These are phyloP conservation scores for Myxozyma nipponensis DNA, from an alignment of 805 yeast genomes.

Conservation along the genomic window DNA sequence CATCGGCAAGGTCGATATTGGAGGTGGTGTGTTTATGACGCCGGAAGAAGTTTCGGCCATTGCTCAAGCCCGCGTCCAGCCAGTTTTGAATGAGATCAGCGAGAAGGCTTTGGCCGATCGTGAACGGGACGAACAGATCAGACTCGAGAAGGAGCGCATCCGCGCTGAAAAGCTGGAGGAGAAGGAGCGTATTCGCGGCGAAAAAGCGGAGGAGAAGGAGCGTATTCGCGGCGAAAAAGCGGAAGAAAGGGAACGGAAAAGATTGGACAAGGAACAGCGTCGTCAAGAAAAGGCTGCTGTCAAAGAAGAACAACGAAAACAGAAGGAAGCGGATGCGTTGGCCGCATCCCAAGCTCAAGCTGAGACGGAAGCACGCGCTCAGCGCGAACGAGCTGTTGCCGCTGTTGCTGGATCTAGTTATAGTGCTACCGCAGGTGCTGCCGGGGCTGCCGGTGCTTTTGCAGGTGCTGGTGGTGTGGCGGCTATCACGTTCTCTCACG, in stretches of 20 bases:
- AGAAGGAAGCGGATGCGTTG: not conserved
- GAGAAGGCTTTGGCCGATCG: constrained; percentile 69
- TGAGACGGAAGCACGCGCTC: not conserved
- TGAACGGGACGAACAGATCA: constrained; percentile 31
- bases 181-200: constrained; percentile 11
- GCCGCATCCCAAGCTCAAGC: too few relatives aligned
- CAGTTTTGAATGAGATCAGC: constrained; percentile 72
- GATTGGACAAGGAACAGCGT: not conserved
- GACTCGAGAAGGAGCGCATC: constrained; percentile 26
- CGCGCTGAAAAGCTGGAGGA: constrained; percentile 24
- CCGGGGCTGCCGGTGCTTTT: not conserved
- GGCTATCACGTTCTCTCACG: not conserved
- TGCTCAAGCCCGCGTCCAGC: constrained; percentile 76
- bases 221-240: constrained; percentile 9
- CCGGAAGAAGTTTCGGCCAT: constrained; percentile 71
- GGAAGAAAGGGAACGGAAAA: constrained; percentile 2
- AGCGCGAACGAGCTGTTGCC: not conserved
- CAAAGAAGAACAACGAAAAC: too few relatives aligned
- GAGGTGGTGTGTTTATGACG: constrained; percentile 81
- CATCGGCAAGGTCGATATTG: constrained; percentile 63
- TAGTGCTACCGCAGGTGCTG: not conserved
- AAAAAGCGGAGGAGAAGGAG: constrained; percentile 14
- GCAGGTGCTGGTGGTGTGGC: not conserved
- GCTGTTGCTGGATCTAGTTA: not conserved
- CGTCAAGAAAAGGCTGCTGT: not conserved